Percentiles rank a stretch among this genome's conserved stretches.
Conservation (phyloP, 768 basidiomycete genomes). For the Lentinula guzmanii region DNA sequence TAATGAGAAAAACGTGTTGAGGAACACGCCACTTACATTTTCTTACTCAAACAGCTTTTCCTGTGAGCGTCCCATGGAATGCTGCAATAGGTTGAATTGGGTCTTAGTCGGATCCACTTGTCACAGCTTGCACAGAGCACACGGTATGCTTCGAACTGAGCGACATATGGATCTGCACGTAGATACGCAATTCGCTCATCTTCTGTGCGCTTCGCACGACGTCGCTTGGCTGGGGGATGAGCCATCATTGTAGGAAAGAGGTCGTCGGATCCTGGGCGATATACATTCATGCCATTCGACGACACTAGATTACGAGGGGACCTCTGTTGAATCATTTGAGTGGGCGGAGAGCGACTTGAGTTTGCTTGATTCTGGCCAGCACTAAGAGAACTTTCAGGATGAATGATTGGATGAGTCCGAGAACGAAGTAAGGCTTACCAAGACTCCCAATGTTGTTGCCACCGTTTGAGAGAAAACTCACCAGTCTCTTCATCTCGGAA, state of each 20-base stretch:
- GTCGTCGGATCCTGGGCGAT: constrained; percentile 20
- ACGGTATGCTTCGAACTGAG: constrained; percentile 75
- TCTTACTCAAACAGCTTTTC: constrained; percentile 77
- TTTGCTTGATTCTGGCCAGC: neutral
- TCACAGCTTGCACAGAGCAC: constrained; percentile 77
- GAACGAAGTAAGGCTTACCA: constrained; percentile 39
- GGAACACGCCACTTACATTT: constrained; percentile 42
- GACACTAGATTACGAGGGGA: neutral
- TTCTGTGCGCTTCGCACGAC: constrained; percentile 71
- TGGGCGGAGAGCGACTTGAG: neutral
- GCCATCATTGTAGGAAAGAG: constrained; percentile 20
- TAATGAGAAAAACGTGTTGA: neutral
- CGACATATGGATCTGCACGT: constrained; percentile 68
- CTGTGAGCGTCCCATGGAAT: constrained; percentile 86
- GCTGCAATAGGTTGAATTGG: constrained; percentile 84
- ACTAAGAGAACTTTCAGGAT: neutral
- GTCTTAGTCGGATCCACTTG: constrained; percentile 82
- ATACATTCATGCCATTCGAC: neutral
- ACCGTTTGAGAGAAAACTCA: constrained; percentile 60
- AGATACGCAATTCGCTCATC: constrained; percentile 72
- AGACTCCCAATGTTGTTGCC: constrained; percentile 58
- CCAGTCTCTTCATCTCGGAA: constrained; percentile 62
- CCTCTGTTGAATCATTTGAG: neutral
- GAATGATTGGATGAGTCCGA: constrained; percentile 7
- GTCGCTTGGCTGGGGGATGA: constrained; percentile 53